A percentile compares a stretch with the other conserved stretches of the same genome.
phyloP scores from a whole-genome alignment of 192 early-diverging fungal genomes.

The Oehlia diaphana region DNA sequence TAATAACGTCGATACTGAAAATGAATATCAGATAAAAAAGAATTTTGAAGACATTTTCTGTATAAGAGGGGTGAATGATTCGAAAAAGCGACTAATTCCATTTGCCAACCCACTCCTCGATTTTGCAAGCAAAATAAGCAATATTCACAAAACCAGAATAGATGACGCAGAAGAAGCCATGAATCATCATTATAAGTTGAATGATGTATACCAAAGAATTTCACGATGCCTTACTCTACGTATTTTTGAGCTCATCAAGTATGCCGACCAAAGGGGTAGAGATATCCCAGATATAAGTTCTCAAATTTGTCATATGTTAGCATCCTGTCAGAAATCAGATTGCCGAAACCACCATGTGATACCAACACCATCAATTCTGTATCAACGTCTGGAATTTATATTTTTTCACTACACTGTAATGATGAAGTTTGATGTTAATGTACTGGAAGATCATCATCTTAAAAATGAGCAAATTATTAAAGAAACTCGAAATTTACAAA shows the following conservation, averaged over 20 bases:
- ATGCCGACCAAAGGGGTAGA: not conserved
- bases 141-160: too few species aligned
- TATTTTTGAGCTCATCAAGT: conserved; percentile 6
- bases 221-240: not conserved
- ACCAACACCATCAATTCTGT: conserved; percentile 7
- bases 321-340: not conserved
- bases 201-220: not conserved
- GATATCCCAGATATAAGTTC: not conserved
- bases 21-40: not conserved
- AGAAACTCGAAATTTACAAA: not conserved
- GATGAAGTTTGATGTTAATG: not conserved
- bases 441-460: not conserved
- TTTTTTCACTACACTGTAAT: conserved; percentile 11
- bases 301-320: not conserved
- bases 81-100: not conserved
- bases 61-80: not conserved
- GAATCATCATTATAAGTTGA: not conserved
- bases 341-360: not conserved
- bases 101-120: not conserved
- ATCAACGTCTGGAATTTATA: not conserved
- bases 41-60: not conserved
- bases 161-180: not conserved
- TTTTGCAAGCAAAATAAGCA: too few species aligned
- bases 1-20: not conserved
- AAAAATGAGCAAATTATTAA: not conserved